Evolutionary conservation across 1,284 basidiomycete species (phyloP).

Genomic region (Chalciporus sp.): DNA sequence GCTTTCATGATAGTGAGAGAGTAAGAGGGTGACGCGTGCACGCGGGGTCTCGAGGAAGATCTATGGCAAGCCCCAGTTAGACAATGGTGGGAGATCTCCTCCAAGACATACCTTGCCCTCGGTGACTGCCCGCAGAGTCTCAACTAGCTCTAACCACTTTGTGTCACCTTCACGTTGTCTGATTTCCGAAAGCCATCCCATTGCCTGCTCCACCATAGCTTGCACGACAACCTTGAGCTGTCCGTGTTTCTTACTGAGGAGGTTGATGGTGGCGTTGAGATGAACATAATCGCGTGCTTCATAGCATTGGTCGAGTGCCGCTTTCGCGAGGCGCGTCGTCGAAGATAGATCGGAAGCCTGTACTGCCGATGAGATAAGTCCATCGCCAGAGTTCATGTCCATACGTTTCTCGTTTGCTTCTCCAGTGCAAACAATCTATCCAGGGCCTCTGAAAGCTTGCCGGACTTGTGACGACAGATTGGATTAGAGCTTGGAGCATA

Average conservation of each 20-base stretch:
- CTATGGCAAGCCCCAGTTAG: conserved; percentile 43
- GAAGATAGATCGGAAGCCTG: conserved; percentile 93
- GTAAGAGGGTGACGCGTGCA: conserved; percentile 87
- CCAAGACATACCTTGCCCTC: conserved; percentile 82
- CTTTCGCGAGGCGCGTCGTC: conserved; percentile 84
- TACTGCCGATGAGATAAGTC: conserved; percentile 12
- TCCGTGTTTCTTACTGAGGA: conserved; percentile 95
- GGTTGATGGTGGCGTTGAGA: conserved; percentile 73
- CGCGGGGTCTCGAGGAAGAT: conserved; percentile 98
- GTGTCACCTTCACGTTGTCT: conserved; percentile 67
- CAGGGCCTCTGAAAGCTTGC: conserved; percentile 81
- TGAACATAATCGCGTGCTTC: conserved; percentile 68
- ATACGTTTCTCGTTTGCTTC: conserved; percentile 95
- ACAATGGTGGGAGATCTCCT: neutral
- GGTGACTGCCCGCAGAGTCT: conserved; percentile 89
- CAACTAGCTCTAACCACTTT: conserved; percentile 85
- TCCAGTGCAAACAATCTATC: conserved; percentile 91
- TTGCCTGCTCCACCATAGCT: conserved; percentile 86
- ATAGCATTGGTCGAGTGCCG: conserved; percentile 74
- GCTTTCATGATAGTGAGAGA: conserved; percentile 83
- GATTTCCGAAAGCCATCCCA: conserved; percentile 79
- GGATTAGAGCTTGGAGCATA: neutral
- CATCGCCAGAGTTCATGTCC: conserved; percentile 24
- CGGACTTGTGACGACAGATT: conserved; percentile 48
- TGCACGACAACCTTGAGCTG: conserved; percentile 92